A percentile compares a stretch with the other conserved stretches of the same genome.
These are phyloP conservation scores for Anaeramoeba flamelloides DNA, from an alignment of 78 protist species.

Conservation along the genomic window DNA sequence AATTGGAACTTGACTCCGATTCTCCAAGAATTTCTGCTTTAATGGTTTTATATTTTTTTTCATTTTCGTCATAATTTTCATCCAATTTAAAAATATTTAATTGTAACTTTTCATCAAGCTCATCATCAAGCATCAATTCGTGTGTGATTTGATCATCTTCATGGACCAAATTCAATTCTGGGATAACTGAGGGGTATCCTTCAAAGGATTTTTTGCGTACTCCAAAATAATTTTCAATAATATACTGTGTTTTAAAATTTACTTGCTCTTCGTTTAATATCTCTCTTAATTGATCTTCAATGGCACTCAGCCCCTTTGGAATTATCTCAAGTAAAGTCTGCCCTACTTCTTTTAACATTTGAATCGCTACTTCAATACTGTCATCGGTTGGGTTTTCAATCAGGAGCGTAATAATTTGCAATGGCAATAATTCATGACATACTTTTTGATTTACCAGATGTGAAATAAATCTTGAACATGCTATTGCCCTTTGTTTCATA, in stretches of 20 bases:
- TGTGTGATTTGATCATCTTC: slow-evolving; percentile 83
- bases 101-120: background rate
- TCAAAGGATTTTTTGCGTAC: slow-evolving; percentile 25
- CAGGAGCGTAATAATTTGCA: slow-evolving; percentile 54
- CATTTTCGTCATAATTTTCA: slow-evolving; percentile 57
- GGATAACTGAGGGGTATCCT: slow-evolving; percentile 15
- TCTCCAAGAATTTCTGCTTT: background rate
- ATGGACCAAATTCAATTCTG: slow-evolving; percentile 79
- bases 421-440: slow-evolving; percentile 49
- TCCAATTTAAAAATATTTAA: slow-evolving; percentile 67
- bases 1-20: background rate
- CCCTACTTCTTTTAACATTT: slow-evolving; percentile 57
- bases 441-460: slow-evolving; percentile 89
- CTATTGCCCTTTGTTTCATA: slow-evolving; percentile 29
- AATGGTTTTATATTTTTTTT: slow-evolving; percentile 24
- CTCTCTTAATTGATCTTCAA: slow-evolving; percentile 57
- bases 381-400: slow-evolving; percentile 84
- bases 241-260: slow-evolving; percentile 71
- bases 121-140: slow-evolving; percentile 50
- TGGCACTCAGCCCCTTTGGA: slow-evolving; percentile 12
- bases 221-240: slow-evolving; percentile 63
- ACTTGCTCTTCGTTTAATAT: slow-evolving; percentile 77
- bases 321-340: slow-evolving; percentile 22
- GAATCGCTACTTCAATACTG: slow-evolving; percentile 63
- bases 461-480: slow-evolving; percentile 53